Conservation (phyloP, 805 yeast species). For the Myxozyma nipponensis region DNA sequence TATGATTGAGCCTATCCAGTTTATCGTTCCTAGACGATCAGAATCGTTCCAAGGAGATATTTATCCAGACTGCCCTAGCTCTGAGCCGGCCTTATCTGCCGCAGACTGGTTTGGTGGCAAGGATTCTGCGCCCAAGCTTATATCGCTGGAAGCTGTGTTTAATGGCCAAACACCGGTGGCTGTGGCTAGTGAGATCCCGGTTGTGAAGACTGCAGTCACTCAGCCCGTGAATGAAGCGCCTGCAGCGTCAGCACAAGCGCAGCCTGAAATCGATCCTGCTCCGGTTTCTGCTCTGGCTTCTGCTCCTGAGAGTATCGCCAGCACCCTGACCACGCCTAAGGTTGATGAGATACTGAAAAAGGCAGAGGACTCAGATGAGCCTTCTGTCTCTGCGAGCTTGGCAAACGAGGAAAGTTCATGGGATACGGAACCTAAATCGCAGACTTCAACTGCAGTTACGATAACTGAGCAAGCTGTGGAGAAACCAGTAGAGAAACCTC, state of each 20-base stretch:
- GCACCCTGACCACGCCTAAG: constrained; percentile 46
- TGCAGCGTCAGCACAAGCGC: constrained; percentile 16
- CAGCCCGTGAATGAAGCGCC: constrained; percentile 12
- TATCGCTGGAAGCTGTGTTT: constrained; percentile 69
- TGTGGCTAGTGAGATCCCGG: constrained; percentile 16
- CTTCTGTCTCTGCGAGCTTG: constrained; percentile 24
- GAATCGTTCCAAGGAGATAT: constrained; percentile 91
- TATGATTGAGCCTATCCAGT: constrained; percentile 84
- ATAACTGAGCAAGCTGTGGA: neutral
- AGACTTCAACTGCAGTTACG: constrained; percentile 9
- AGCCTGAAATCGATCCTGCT: constrained; percentile 29
- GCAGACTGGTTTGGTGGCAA: constrained; percentile 79
- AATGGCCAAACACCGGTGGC: constrained; percentile 21
- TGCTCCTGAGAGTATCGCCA: constrained; percentile 42
- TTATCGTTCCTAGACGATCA: constrained; percentile 88
- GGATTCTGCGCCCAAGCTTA: constrained; percentile 69
- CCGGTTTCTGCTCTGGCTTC: constrained; percentile 26
- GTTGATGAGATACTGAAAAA: constrained; percentile 49
- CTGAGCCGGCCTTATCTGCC: constrained; percentile 71
- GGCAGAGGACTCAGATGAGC: constrained; percentile 44
- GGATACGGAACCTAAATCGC: constrained; percentile 38
- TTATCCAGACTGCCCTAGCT: constrained; percentile 85
- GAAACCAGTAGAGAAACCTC: constrained; percentile 1
- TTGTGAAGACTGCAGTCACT: constrained; percentile 23
- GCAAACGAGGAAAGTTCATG: constrained; percentile 35